Evolutionary conservation across 441 rosid species (phyloP).

Genomic region (Erysimum cheiri): DNA sequence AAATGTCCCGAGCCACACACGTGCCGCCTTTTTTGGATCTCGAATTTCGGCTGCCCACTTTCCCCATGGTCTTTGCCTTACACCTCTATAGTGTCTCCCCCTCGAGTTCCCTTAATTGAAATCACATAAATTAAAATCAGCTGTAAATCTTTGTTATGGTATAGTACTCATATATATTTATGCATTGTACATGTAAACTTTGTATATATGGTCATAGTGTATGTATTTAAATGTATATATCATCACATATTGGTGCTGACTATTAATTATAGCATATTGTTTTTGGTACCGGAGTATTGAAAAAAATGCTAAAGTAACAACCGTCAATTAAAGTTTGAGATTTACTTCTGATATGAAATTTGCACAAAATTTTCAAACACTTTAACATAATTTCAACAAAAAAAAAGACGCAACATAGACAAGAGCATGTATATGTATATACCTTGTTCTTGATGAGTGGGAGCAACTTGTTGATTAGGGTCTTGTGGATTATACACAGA

Average conservation of each 20-base stretch:
- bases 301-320: background rate
- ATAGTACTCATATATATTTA: background rate
- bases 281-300: background rate
- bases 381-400: background rate
- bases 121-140: background rate
- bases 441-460: slow-evolving; percentile 63
- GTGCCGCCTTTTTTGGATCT: slow-evolving; percentile 82
- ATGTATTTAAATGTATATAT: background rate
- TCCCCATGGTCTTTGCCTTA: slow-evolving; percentile 94
- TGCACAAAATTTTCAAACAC: background rate
- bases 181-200: background rate
- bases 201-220: background rate
- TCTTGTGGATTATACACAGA: slow-evolving; percentile 41
- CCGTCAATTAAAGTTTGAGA: background rate
- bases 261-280: background rate
- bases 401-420: background rate
- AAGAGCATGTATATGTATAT: slow-evolving; percentile 19
- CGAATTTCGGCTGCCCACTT: slow-evolving; percentile 90
- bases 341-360: slow-evolving; percentile 11
- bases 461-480: slow-evolving; percentile 42
- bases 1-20: slow-evolving; percentile 96
- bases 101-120: slow-evolving; percentile 49
- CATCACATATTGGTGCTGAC: slow-evolving; percentile 4
- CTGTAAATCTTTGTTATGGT: background rate
- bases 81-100: slow-evolving; percentile 84